These are phyloP conservation scores for Geopyxis carbonaria DNA, from an alignment of 495 filamentous ascomycete species.

Conservation along the genomic window DNA sequence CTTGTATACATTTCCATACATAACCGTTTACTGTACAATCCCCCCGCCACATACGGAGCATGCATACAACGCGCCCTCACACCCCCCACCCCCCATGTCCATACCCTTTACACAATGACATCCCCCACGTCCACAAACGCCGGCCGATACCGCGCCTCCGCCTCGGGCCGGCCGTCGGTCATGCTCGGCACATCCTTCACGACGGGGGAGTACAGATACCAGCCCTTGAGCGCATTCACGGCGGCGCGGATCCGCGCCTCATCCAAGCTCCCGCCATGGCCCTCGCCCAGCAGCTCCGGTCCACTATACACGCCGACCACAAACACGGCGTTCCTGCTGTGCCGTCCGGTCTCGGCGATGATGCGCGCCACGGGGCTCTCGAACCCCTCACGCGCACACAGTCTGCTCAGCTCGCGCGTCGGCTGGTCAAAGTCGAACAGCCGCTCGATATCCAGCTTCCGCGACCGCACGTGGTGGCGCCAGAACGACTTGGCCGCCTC, in stretches of 20 bases:
- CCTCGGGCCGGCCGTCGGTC: constrained; percentile 38
- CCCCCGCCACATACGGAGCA: no score
- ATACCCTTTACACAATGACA: constrained; percentile 47
- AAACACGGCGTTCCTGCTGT: constrained; percentile 68
- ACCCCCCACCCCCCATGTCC: neutral
- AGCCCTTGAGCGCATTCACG: constrained; percentile 68
- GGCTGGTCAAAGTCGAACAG: constrained; percentile 75
- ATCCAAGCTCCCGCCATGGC: constrained; percentile 51
- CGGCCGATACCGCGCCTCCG: constrained; percentile 56
- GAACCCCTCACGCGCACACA: constrained; percentile 81
- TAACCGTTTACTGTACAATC: no score
- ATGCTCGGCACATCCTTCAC: constrained; percentile 55
- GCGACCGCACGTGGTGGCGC: constrained; percentile 59
- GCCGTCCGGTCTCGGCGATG: constrained; percentile 71
- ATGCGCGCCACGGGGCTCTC: constrained; percentile 73
- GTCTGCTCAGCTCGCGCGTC: constrained; percentile 54
- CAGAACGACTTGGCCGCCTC: constrained; percentile 63
- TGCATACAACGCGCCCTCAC: neutral
- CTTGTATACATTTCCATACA: no score
- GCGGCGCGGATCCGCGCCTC: constrained; percentile 63
- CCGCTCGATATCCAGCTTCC: constrained; percentile 54
- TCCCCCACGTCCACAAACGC: constrained; percentile 78
- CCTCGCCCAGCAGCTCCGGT: constrained; percentile 76
- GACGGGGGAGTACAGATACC: constrained; percentile 85
- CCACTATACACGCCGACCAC: constrained; percentile 90